Evolutionary conservation across 2,329 filamentous ascomycete genomes (phyloP).

Genomic region (Aureobasidium uvarum): DNA sequence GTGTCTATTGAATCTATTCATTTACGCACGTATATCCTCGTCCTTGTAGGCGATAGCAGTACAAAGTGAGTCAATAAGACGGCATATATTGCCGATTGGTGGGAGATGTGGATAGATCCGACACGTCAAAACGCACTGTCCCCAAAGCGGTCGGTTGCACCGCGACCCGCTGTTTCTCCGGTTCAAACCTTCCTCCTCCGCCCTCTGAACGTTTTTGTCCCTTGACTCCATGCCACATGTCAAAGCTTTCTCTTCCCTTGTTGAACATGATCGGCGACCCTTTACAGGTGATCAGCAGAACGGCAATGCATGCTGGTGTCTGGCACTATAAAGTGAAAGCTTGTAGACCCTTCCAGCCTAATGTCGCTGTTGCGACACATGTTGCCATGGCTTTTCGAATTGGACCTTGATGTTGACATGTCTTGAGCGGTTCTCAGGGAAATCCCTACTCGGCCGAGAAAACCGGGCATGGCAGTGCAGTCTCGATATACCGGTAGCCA

Average conservation of each 20-base stretch:
- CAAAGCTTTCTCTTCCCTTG: not conserved
- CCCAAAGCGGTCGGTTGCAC: not conserved
- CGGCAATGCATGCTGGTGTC: not conserved
- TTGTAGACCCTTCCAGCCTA: constrained; percentile 2
- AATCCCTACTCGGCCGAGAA: not conserved
- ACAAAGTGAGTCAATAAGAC: not conserved
- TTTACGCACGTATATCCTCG: constrained; percentile 1
- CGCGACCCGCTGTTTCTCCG: not conserved
- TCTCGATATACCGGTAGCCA: not conserved
- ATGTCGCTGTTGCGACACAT: not conserved
- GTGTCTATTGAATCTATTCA: not conserved
- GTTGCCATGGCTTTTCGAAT: not conserved
- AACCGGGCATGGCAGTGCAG: not conserved
- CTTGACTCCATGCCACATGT: not conserved
- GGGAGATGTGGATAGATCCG: constrained; percentile 19
- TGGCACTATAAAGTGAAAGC: not conserved
- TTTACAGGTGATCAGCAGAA: not conserved
- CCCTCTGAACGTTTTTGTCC: not conserved
- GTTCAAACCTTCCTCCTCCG: not conserved
- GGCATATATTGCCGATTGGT: not conserved
- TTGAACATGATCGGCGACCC: not conserved
- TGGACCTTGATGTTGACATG: not conserved
- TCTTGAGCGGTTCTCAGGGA: not conserved
- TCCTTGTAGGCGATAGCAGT: not conserved
- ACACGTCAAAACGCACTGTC: not conserved